Conservation (phyloP, 169 alveolate genomes). For the Babesia caballi region DNA sequence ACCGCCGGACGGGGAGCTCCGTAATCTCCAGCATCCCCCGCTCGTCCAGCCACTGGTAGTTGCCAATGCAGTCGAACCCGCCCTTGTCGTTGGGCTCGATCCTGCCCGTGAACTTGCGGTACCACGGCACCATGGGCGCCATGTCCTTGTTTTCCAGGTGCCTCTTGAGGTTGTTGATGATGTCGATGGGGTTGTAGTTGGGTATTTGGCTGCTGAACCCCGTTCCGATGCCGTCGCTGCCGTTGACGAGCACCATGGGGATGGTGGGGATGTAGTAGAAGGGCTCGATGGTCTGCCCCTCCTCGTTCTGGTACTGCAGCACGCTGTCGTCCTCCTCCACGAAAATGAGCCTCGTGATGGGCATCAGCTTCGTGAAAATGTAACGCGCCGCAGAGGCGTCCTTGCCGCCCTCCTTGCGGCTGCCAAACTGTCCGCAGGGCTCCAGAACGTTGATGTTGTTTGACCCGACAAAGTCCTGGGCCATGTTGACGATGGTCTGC, state of each 20-base stretch:
- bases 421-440: conserved; percentile 99
- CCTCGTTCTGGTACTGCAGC: conserved; percentile 90
- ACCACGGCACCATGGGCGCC: conserved; percentile 96
- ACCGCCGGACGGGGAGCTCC: conserved; percentile 96
- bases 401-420: conserved; percentile 96
- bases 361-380: conserved; percentile 88
- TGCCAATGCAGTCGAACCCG: conserved; percentile 81
- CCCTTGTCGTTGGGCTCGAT: conserved; percentile 83
- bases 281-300: conserved; percentile 99
- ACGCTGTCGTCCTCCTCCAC: conserved; percentile 91
- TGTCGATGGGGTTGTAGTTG: conserved; percentile 94
- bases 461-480: conserved; percentile 98
- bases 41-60: conserved; percentile 66
- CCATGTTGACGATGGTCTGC: conserved; percentile 97
- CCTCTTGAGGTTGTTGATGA: conserved; percentile 88
- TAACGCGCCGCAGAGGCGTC: conserved; percentile 96
- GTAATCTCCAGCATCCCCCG: conserved; percentile 84
- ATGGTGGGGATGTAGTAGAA: conserved; percentile 96
- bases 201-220: conserved; percentile 95
- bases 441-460: conserved; percentile 84
- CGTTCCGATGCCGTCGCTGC: conserved; percentile 99
- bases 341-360: conserved; percentile 86
- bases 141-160: conserved; percentile 85
- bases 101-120: conserved; percentile 93
- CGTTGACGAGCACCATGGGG: conserved; percentile 97